Evolutionary conservation across 2,329 filamentous ascomycete genomes (phyloP), one percentile per base, ranked within the genome.

Genomic region (Chaetomium sp.): DNA sequence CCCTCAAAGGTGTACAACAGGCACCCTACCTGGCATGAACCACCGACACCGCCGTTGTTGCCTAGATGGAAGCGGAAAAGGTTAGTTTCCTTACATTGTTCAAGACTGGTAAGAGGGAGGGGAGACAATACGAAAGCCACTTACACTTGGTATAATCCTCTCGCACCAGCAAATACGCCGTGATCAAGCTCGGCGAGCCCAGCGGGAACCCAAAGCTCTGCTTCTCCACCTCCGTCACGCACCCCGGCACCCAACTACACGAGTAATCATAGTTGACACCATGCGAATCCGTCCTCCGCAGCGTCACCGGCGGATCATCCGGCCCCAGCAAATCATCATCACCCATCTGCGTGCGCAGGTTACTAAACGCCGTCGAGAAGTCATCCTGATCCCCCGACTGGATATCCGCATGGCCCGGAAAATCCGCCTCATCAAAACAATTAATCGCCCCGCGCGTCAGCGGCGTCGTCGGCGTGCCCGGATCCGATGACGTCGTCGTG

Each of bases 121-220:
- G 25, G 29, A 47, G 33, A 50, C n/a, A n/a, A n/a, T n/a, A n/a
- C n/a, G 47, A 59, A 16, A 21, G 12, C 29, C 27, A 64, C 62
- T 60, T 21, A 64, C 62, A 64, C 57, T 64, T 60, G 27, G 29
- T 60, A 50, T 64, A 64, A 51, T 56, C 53, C 50, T 64, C 62
- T 51, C 62, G 50, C 27, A 64, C 62, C 7, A 57, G 29, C 51
- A 64, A 55, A 27, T 60, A 64, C 19, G 57, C 62, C 7, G 57
- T 64, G 16, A 64, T 56, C 57, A 42, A 8, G 38, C 57, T 51
- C 49, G 55, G 25, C 49, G 38, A 49, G 25, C 62, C 50, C 12
- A 64, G 29, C 42, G 62, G 62, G 38, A 64, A 60, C 16, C 50
- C 47, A 23, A 60, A 64, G 50, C 57, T 60, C 62, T 60, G 62